Base-by-base conservation (phyloP, 768 basidiomycete species). In the Porphyrellus cyaneotinctus region DNA sequence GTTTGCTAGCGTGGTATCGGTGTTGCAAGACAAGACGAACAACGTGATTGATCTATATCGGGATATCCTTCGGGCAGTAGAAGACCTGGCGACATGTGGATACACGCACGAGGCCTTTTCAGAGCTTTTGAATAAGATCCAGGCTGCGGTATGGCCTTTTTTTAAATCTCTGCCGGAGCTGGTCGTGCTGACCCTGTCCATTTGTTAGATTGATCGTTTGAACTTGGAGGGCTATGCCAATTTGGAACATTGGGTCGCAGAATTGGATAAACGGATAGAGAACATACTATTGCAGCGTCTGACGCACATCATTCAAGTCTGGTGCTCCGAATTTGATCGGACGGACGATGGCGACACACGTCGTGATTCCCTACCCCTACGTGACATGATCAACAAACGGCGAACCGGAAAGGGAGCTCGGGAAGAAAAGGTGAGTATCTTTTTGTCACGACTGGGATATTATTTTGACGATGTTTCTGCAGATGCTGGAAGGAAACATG, bases 21-120 rank as follows among this genome's bases (percentile, higher is more conserved):
- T 95, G 11, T 74, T 99, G 22, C 95, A 97, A 79, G 97, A 99
- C 74, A 97, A 97, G 71, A 91, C 94, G 39, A 95, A 95, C 68
- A 87, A 80, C 46, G 85, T 95, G 49, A 90, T 99, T 57, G 95
- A 95, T 59, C 74, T 94, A 48, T 91, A 92, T 69, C 85, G 84
- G 59, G 92, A 95, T 47, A 91, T 97, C 42, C 74, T 82, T 11
- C 82, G 87, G 2, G 83, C 86, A 0, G 85, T 98, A 1, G 92
- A 97, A 56, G 91, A 95, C 59, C 79, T 99, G 7, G 75, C 82
- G 7, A 88, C 89, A 3, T 98, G 97, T 65, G 75, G 88, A 0
- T 98, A 95, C 67, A 85, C 86, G 0, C 69, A 78, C 1, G 90
- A 94, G 54, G 86, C 88, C 0, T 97, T 99, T 70, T 75, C 85